A percentile compares a stretch with the other conserved stretches of the same genome.
Conservation (phyloP, 192 early-diverging fungal species). For the Physocladia obscura region DNA sequence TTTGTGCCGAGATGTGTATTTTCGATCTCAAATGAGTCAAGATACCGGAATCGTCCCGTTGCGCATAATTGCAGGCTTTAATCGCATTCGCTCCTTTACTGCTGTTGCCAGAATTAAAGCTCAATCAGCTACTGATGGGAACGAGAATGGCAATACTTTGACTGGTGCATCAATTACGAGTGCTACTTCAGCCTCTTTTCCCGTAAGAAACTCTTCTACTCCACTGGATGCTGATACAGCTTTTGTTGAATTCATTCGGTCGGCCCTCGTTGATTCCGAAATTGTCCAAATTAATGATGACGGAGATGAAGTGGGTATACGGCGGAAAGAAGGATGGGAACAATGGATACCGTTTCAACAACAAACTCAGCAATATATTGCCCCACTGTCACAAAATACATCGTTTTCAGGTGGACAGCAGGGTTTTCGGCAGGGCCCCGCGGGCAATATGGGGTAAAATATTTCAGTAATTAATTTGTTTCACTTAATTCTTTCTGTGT, state of each 20-base stretch:
- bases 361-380: neutral
- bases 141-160: neutral
- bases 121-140: neutral
- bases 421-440: conserved; percentile 35
- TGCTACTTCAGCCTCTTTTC: neutral
- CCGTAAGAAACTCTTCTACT: neutral
- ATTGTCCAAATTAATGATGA: no score
- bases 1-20: conserved; percentile 92
- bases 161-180: neutral
- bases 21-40: conserved; percentile 87
- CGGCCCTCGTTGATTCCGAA: conserved; percentile 36
- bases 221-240: conserved; percentile 13
- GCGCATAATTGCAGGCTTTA: conserved; percentile 79
- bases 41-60: conserved; percentile 79
- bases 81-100: conserved; percentile 64
- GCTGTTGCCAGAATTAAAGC: conserved; percentile 30
- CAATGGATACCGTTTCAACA: conserved; percentile 65
- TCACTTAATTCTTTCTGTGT: neutral
- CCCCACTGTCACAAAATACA: no score
- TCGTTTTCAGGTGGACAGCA: no score
- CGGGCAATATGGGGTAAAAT: conserved; percentile 19
- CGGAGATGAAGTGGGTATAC: conserved; percentile 14
- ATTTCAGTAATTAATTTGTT: no score
- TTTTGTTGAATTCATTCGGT: conserved; percentile 28
- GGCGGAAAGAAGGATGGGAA: conserved; percentile 76